Percentiles rank a stretch among this genome's conserved stretches.
Evolutionary conservation across 805 yeast species (phyloP).

Genomic region (Candida broadrunensis): DNA sequence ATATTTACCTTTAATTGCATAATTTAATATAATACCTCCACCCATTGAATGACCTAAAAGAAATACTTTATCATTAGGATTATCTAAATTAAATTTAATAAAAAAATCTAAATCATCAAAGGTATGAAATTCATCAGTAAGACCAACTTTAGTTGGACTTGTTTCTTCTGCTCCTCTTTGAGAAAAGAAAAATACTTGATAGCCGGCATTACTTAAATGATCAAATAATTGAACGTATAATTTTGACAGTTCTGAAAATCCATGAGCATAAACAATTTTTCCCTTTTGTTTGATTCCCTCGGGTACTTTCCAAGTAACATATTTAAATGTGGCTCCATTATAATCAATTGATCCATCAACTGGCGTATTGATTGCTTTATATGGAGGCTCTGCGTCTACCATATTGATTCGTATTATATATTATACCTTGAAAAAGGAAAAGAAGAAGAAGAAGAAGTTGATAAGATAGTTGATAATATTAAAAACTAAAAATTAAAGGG

Average conservation of each 20-base stretch:
- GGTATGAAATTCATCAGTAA: conserved; percentile 53
- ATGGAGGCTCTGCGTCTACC: conserved; percentile 24
- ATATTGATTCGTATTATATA: too few relatives aligned
- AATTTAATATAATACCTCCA: conserved; percentile 67
- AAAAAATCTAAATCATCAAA: conserved; percentile 61
- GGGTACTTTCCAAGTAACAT: conserved; percentile 41
- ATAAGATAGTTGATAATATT: too few relatives aligned
- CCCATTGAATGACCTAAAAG: conserved; percentile 81
- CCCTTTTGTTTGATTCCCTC: conserved; percentile 40
- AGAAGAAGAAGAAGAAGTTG: too few relatives aligned
- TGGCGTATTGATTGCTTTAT: conserved; percentile 31
- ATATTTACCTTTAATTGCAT: conserved; percentile 54
- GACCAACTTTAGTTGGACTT: conserved; percentile 53
- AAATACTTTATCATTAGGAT: conserved; percentile 38
- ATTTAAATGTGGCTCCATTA: conserved; percentile 39
- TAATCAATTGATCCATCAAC: conserved; percentile 24
- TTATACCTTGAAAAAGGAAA: too few relatives aligned
- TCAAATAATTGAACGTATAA: conserved; percentile 55
- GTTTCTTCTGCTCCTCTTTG: conserved; percentile 78
- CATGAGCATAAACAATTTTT: conserved; percentile 62
- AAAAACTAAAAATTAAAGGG: too few relatives aligned
- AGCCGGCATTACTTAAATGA: conserved; percentile 48
- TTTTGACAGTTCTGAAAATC: conserved; percentile 60
- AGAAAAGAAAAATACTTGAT: conserved; percentile 65
- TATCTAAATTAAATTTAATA: conserved; percentile 40